Evolutionary conservation across 2,329 filamentous ascomycete genomes (phyloP), one percentile per base, ranked within the genome.

Genomic region (Cryphonectria naterciae): DNA sequence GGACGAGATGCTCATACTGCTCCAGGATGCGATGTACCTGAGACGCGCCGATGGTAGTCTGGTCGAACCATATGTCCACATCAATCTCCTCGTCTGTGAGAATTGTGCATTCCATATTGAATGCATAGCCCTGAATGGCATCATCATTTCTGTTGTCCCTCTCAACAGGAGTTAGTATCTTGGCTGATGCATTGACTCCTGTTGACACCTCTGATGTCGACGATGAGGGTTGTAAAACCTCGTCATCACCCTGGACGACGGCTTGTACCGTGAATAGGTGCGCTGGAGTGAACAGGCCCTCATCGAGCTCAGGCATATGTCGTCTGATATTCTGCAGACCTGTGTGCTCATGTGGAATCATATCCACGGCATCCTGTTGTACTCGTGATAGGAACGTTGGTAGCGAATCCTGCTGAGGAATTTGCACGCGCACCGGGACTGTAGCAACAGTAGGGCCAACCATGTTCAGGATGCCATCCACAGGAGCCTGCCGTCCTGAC

Each of bases 311-410:
- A 0, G 83, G 80, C 74, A 86, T 88, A 17, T 90, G 78, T 32
- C 84, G 82, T 13, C 88, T 86, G 71, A 91, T 90, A 73, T 89
- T 81, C 74, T 90, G 88, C 61, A 90, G 80, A 28, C 88, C 88
- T 65, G 87, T 83, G 76, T 93, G 89, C 77, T 93, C 88, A 76
- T 91, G 86, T 0, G 89, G 86, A 7, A 92, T 90, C 74, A 88
- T 85, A 3, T 83, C 79, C 0, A 88, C 82, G 0, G 85, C 46
- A 22, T 86, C 83, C 41, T 87, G 81, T 52, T 92, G 89, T 2
- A 92, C 83, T 2, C 81, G 78, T 58, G 86, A 81, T 4, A 92
- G 80, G 35, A 60, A 37, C 28, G 43, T 61, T 32, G 77, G 75
- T 1, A 89, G 81, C 0, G 81, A 81, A 0, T 77, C 75, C 5